Base-by-base conservation (phyloP, 2,329 filamentous ascomycete genomes). In the Juglanconis sp. region DNA sequence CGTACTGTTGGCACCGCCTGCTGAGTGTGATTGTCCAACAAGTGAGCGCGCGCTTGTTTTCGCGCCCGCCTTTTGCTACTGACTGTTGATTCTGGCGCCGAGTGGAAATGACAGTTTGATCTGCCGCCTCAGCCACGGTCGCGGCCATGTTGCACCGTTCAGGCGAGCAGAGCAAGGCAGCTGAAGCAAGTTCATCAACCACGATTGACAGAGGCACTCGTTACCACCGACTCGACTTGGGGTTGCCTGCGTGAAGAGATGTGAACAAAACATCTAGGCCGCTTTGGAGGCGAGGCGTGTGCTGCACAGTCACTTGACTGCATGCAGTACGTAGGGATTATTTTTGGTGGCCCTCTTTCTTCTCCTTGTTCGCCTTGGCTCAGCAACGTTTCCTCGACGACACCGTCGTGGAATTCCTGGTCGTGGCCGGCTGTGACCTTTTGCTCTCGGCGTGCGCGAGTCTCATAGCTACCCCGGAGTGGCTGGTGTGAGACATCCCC, bases 81-180 rank as follows among this genome's bases (percentile, higher is more conserved):
- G 42, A n/a, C n/a, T 46, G 42, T 46, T 46, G 15, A 46, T 30
- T 17, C 24, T 17, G 44, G 44, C 44, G 44, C 44, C 9, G 15
- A n/a, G n/a, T 17, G 35, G 35, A 24, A 24, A 24, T 24, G 17
- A 2, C 17, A 24, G 53, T 49, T 48, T 56, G 53, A 32, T 15
- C n/a, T 48, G 17, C 42, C 53, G 53, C 44, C 44, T 48, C 53
- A 55, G 53, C 53, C 53, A 48, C 53, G 10, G 52, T n/a, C 52
- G 52, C 52, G 38, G 24, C 52, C 36, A 44, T 44, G 42, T 32
- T 15, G n/a, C 49, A 11, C 31, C 11, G n/a, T 46, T 46, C 31
- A 38, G 34, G 49, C 49, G 49, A 8, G n/a, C 10, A 47, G 9
- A 5, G 11, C 47, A 24, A 34, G 24, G 47, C 24, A 15, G 24